These are phyloP conservation scores for Plenodomus lindquistii DNA, from an alignment of 2,329 filamentous ascomycete species.

Conservation along the genomic window DNA sequence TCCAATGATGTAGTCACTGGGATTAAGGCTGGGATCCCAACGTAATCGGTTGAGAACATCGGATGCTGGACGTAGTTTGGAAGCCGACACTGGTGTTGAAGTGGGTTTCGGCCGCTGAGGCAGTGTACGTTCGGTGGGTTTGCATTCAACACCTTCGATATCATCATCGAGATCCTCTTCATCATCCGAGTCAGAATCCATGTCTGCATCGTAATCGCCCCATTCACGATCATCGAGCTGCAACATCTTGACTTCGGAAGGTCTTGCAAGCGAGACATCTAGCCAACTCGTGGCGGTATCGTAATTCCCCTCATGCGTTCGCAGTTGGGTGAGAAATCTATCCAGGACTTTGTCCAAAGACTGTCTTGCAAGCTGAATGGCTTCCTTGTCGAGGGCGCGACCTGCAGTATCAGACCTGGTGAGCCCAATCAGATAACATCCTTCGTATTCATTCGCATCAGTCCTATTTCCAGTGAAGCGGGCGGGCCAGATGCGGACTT, in stretches of 20 bases:
- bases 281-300: constrained; percentile 43
- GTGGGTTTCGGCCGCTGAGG: constrained; percentile 20
- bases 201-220: constrained; percentile 52
- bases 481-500: constrained; percentile 65
- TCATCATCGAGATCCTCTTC: constrained; percentile 30
- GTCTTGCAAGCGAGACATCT: constrained; percentile 35
- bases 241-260: constrained; percentile 45
- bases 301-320: constrained; percentile 41
- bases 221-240: constrained; percentile 55
- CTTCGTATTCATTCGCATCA: constrained; percentile 50
- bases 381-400: constrained; percentile 29
- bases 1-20: constrained; percentile 54
- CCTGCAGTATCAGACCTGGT: constrained; percentile 19
- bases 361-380: constrained; percentile 49
- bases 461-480: constrained; percentile 52
- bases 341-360: constrained; percentile 47
- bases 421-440: constrained; percentile 66
- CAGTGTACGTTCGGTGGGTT: constrained; percentile 16
- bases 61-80: constrained; percentile 42
- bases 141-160: constrained; percentile 12
- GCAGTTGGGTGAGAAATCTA: constrained; percentile 42
- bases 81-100: constrained; percentile 24
- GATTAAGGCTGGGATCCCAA: constrained; percentile 54
- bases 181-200: constrained; percentile 46
- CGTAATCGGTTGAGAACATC: constrained; percentile 55